Evolutionary conservation across 176 grass and related monocot genomes (phyloP), one percentile per base, ranked within the genome.

Genomic region (Tuctoria greenei): DNA sequence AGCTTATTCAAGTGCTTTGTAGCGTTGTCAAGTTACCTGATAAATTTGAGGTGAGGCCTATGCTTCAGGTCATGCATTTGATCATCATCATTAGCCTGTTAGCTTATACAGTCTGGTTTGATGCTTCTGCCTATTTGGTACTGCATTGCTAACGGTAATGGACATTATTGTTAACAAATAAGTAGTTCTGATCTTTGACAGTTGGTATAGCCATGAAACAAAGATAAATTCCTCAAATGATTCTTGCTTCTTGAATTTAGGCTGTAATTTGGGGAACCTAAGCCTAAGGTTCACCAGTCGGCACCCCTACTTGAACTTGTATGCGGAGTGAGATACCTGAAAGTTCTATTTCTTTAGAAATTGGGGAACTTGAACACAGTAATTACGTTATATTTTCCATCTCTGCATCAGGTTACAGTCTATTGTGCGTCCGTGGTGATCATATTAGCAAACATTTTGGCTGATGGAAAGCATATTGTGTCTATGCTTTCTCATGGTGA

Each of bases 361-460:
- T 40, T 49, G 41, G 61, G 55, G 56, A n/a, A 79, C 16, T 26
- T 17, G 21, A 52, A 12, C 58, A 63, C 73, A 8, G 11, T 65
- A 50, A 69, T 20, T 27, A 18, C 31, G 10, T 67, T 68, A 49
- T 26, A 50, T 63, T 67, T 64, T 64, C 7, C 74, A 70, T 47
- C 51, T 76, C 16, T 83, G 62, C 37, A 72, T 80, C 91, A 98
- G 95, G 74, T 84, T 90, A 62, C 69, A 43, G 72, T 64, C 75
- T 86, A 69, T 74, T 92, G 86, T 4, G 75, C 74, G 76, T 90
- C 88, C 23, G 88, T 84, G 78, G 86, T 94, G 46, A 75, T 98
- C 44, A 74, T 94, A 87, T 74, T 92, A 61, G 91, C 91, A 75
- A 98, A 98, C 92, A 69, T 94, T 77, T 87, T 94, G 63, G 66